Evolutionary conservation across 805 yeast genomes (phyloP).

Genomic region (Lachancea fermentati): DNA sequence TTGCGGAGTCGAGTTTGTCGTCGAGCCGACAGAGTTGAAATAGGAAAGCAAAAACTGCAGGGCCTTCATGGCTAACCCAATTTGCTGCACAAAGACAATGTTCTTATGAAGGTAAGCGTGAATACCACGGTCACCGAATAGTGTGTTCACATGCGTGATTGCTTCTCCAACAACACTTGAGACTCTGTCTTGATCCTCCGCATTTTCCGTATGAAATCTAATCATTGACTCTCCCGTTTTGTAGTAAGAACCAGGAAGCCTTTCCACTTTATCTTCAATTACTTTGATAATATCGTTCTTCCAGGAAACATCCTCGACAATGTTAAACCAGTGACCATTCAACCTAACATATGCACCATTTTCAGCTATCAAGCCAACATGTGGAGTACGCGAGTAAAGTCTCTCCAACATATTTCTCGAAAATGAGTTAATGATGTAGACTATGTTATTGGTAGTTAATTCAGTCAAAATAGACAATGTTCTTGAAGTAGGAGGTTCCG

Average conservation of each 20-base stretch:
- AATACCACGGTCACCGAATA: conserved; percentile 54
- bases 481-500: conserved; percentile 56
- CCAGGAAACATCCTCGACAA: conserved; percentile 49
- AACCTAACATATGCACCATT: conserved; percentile 75
- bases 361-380: conserved; percentile 82
- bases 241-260: conserved; percentile 73
- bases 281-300: conserved; percentile 31
- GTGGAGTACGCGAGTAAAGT: conserved; percentile 58
- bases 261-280: conserved; percentile 45
- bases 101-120: conserved; percentile 74
- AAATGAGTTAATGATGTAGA: conserved; percentile 65
- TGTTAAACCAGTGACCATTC: conserved; percentile 54
- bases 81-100: conserved; percentile 66
- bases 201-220: conserved; percentile 67
- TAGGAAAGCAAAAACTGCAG: conserved; percentile 45
- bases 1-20: conserved; percentile 23
- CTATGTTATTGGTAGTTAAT: conserved; percentile 57
- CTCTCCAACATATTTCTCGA: conserved; percentile 61
- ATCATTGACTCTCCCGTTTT: conserved; percentile 73
- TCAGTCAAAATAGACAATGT: conserved; percentile 53
- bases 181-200: conserved; percentile 59
- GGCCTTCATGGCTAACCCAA: conserved; percentile 52
- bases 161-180: conserved; percentile 73
- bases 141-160: conserved; percentile 76
- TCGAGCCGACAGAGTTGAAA: conserved; percentile 28